Base-by-base conservation (phyloP, 2,329 filamentous ascomycete genomes). In the Penicillium polonicum region DNA sequence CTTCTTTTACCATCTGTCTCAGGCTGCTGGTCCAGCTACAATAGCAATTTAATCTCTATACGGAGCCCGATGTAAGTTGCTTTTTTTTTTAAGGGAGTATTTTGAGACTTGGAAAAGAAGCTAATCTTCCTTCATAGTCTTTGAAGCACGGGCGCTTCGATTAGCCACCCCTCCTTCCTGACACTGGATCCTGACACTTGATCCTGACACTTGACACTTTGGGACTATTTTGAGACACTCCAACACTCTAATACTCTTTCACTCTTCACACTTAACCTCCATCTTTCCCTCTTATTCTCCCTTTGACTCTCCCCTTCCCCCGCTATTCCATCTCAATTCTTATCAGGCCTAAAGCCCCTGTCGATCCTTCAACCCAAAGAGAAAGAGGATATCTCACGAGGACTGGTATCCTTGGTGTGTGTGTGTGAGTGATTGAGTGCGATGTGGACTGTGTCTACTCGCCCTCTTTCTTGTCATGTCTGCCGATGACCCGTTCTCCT, bases 381-480 rank as follows among this genome's bases (percentile, higher is more conserved):
- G 52, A 58, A 43, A 61, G 63, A 57, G 56, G 46, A 61, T 41
- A 55, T 31, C 55, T 42, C 25, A 19, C 42, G 35, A 61, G 57
- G 60, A 61, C 61, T 60, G 57, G 60, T 48, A 46, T 62, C 54
- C 57, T 55, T 52, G 21, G 15, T 25, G 50, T 33, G 31, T 31
- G 27, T 60, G 42, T 53, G 50, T 59, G 57, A 19, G 15, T 7
- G 6, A 43, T 41, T 54, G 25, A 48, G 55, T 71, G 70, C 69
- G 72, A 71, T 74, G 77, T 61, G 72, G 72, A 65, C 70, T 69
- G 65, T 74, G 74, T 67, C 63, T 70, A 63, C 52, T 46, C 50
- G 45, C 44, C 55, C 46, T 59, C 31, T 59, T 60, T 56, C 48
- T 59, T 63, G 60, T 62, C 43, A 75, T 76, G 73, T 68, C 73